Conservation (phyloP, 2,329 filamentous ascomycete genomes). For the Lizonia empirigonia region DNA sequence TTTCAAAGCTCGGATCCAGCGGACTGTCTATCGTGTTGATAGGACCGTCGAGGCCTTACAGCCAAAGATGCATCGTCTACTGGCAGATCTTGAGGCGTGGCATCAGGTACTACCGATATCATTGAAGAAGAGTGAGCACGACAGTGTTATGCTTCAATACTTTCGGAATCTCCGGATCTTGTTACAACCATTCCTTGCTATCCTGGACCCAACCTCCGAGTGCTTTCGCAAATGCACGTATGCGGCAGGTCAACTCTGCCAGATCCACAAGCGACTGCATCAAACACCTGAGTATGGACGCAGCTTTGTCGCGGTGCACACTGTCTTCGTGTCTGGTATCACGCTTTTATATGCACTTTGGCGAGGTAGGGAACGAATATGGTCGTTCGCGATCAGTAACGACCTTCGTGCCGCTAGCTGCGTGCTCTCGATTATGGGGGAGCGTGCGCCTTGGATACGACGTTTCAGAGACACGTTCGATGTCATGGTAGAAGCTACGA, state of each 20-base stretch:
- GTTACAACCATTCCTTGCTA: constrained; percentile 57
- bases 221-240: constrained; percentile 54
- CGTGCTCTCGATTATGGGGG: constrained; percentile 58
- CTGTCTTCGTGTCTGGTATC: constrained; percentile 52
- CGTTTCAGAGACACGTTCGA: constrained; percentile 21
- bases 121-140: constrained; percentile 47
- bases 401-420: constrained; percentile 57
- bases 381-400: constrained; percentile 57
- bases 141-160: constrained; percentile 58
- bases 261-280: constrained; percentile 52
- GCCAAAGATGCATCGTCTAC: constrained; percentile 56
- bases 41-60: constrained; percentile 52
- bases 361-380: constrained; percentile 54
- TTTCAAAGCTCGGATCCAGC: constrained; percentile 57
- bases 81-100: constrained; percentile 56
- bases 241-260: constrained; percentile 51
- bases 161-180: constrained; percentile 57
- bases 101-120: constrained; percentile 47
- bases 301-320: constrained; percentile 53
- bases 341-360: constrained; percentile 50
- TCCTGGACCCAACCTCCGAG: constrained; percentile 54
- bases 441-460: constrained; percentile 54
- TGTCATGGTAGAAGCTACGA: constrained; percentile 22
- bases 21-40: constrained; percentile 60
- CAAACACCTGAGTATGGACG: constrained; percentile 51